Conservation (phyloP, 2,329 filamentous ascomycete species). For the Diaporthe batatas region DNA sequence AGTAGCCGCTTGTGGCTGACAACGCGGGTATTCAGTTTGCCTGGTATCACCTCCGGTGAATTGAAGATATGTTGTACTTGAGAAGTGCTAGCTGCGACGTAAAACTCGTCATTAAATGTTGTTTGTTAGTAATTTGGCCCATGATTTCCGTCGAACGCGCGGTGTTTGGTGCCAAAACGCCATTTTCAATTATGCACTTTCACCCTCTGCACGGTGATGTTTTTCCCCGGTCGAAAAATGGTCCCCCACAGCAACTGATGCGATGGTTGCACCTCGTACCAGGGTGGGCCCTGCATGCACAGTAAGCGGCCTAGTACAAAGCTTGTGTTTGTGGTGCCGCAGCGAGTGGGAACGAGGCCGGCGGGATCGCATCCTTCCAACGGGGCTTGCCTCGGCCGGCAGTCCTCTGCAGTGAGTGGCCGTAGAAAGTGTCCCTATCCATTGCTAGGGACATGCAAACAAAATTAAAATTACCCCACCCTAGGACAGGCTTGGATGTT, state of each 20-base stretch:
- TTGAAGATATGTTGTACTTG: too few relatives aligned
- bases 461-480: too few relatives aligned
- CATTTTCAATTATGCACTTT: neutral
- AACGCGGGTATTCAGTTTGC: too few relatives aligned
- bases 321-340: neutral
- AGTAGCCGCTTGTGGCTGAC: neutral
- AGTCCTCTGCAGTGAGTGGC: too few relatives aligned
- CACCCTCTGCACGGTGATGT: conserved; percentile 5
- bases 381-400: neutral
- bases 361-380: conserved; percentile 2
- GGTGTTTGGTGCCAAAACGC: neutral
- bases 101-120: rapidly evolving
- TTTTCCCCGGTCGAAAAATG: conserved; percentile 1
- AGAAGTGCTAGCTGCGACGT: neutral
- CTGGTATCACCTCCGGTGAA: too few relatives aligned
- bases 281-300: conserved; percentile 7
- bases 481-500: too few relatives aligned
- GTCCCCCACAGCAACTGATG: conserved; percentile 18
- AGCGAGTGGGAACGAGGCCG: neutral
- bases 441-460: too few relatives aligned
- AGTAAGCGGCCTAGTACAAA: neutral
- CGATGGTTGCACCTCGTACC: neutral
- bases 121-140: too few relatives aligned
- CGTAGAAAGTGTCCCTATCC: too few relatives aligned
- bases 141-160: too few relatives aligned